These are phyloP conservation scores for Yamadazyma membranifaciens DNA, from an alignment of 1,139 yeast species.

Conservation along the genomic window DNA sequence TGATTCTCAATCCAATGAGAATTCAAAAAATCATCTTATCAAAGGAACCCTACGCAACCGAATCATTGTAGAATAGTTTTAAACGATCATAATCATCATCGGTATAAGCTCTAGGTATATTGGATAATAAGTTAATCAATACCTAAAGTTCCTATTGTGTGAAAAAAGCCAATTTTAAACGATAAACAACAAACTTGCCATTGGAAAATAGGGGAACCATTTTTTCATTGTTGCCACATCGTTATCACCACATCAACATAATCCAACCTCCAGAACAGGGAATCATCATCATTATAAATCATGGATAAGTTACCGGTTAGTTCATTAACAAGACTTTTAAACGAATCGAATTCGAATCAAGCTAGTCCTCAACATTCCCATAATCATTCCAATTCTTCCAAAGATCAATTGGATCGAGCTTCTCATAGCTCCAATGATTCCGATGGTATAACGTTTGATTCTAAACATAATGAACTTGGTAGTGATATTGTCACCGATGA, in stretches of 20 bases:
- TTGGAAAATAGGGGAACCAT: too few relatives aligned
- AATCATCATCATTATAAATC: neutral
- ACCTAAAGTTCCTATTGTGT: too few relatives aligned
- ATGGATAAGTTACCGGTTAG: conserved; percentile 17
- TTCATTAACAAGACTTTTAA: conserved; percentile 44
- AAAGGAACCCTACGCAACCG: neutral
- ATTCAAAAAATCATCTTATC: neutral
- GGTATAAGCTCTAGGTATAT: too few relatives aligned
- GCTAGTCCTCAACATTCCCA: conserved; percentile 26
- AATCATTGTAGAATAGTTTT: too few relatives aligned
- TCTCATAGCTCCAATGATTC: conserved; percentile 16
- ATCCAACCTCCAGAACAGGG: neutral
- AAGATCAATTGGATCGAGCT: conserved; percentile 11
- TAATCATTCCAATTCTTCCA: conserved; percentile 24
- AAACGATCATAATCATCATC: too few relatives aligned
- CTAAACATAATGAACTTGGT: conserved; percentile 7
- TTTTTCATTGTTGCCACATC: neutral
- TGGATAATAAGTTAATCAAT: neutral
- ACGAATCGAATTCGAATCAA: conserved; percentile 33
- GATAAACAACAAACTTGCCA: too few relatives aligned
- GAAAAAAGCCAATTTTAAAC: neutral
- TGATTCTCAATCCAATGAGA: conserved; percentile 2
- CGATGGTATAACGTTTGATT: conserved; percentile 18
- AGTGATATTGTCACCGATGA: neutral
- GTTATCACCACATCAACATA: neutral